Conservation (phyloP, 2,329 filamentous ascomycete species). For the Chrysosporium queenslandicum region DNA sequence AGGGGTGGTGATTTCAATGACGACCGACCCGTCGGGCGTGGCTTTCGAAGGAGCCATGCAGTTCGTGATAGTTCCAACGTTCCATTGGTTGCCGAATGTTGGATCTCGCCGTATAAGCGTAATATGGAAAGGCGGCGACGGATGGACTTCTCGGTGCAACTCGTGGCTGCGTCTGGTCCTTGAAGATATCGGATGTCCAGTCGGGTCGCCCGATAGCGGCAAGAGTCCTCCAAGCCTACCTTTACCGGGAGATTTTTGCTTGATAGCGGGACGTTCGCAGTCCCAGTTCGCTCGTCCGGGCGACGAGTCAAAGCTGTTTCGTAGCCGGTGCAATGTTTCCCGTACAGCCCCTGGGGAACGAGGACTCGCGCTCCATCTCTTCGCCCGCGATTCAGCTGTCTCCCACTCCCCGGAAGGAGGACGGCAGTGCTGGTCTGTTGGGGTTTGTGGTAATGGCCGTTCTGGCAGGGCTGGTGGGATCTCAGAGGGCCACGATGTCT, state of each 20-base stretch:
- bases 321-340: conserved; percentile 7
- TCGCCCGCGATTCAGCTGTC: background rate
- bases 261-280: conserved; percentile 3
- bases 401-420: too few species aligned
- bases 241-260: conserved; percentile 1
- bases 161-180: conserved; percentile 11
- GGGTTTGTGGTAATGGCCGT: conserved; percentile 6
- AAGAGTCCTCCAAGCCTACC: background rate
- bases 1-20: conserved; percentile 49
- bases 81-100: conserved; percentile 60
- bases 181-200: background rate
- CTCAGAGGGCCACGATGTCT: background rate
- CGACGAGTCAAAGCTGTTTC: conserved; percentile 6
- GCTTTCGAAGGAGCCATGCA: conserved; percentile 17
- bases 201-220: background rate
- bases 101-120: conserved; percentile 67
- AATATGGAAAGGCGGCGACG: conserved; percentile 27
- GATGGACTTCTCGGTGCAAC: background rate
- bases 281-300: conserved; percentile 10
- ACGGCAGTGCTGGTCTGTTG: background rate
- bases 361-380: conserved; percentile 9
- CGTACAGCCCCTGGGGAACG: background rate
- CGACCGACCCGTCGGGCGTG: conserved; percentile 27
- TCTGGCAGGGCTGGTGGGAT: conserved; percentile 3
- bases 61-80: conserved; percentile 55